These are phyloP conservation scores for Zymoseptoria pseudotritici DNA, from an alignment of 2,329 filamentous ascomycete species.

Conservation along the genomic window DNA sequence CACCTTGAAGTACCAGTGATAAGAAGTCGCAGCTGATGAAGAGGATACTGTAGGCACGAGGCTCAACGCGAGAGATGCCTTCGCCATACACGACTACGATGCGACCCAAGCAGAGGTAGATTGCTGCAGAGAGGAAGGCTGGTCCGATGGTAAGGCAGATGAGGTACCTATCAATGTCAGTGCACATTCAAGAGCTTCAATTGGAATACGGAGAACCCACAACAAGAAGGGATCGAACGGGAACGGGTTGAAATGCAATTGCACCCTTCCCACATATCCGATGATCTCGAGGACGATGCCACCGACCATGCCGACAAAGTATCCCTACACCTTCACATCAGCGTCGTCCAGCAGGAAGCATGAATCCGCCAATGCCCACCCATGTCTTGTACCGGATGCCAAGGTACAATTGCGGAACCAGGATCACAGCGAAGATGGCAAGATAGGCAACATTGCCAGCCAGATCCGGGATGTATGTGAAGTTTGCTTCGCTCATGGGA, in stretches of 20 bases:
- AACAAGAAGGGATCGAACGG: conserved; percentile 42
- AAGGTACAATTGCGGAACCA: conserved; percentile 42
- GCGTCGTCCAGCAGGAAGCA: background rate
- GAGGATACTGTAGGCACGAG: conserved; percentile 41
- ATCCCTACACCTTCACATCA: conserved; percentile 25
- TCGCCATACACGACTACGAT: conserved; percentile 50
- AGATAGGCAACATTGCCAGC: conserved; percentile 40
- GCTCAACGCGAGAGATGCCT: conserved; percentile 15
- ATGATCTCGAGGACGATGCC: conserved; percentile 46
- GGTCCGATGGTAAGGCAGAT: conserved; percentile 51
- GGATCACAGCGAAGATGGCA: conserved; percentile 44
- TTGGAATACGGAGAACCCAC: conserved; percentile 26
- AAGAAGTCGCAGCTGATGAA: conserved; percentile 52
- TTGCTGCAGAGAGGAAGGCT: conserved; percentile 48
- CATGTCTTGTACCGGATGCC: conserved; percentile 48
- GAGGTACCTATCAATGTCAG: conserved; percentile 41
- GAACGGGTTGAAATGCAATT: conserved; percentile 49
- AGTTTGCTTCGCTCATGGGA: background rate
- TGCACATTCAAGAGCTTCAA: background rate
- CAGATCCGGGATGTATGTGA: conserved; percentile 44
- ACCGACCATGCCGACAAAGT: conserved; percentile 41
- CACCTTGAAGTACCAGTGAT: conserved; percentile 49
- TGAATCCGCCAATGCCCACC: conserved; percentile 25
- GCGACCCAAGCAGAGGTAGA: conserved; percentile 52
- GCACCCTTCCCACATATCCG: conserved; percentile 50